Conservation (phyloP, 208 protist genomes). For the Herpetomonas tarakana region DNA sequence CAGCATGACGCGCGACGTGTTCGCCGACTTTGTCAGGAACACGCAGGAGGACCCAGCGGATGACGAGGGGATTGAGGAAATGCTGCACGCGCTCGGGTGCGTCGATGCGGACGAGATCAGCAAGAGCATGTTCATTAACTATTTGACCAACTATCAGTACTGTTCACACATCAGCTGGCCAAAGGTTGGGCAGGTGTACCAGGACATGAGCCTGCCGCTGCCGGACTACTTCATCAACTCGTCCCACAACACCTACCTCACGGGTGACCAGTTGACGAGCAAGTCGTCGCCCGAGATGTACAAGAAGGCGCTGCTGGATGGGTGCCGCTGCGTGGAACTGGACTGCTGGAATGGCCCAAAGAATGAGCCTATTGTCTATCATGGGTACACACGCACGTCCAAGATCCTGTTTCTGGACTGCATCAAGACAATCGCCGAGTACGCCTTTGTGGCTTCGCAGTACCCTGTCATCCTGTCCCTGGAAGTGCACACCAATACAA, state of each 20-base stretch:
- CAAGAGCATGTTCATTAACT: constrained; percentile 27
- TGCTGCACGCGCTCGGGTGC: constrained; percentile 29
- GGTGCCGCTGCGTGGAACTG: constrained; percentile 81
- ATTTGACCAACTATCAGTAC: constrained; percentile 29
- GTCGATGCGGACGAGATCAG: constrained; percentile 19
- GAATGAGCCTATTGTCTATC: constrained; percentile 75
- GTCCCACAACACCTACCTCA: constrained; percentile 96
- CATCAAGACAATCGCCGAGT: constrained; percentile 53
- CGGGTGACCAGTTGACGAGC: constrained; percentile 89
- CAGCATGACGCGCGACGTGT: constrained; percentile 22
- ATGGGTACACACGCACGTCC: constrained; percentile 75
- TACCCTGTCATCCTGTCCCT: constrained; percentile 85
- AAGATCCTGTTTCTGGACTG: constrained; percentile 65
- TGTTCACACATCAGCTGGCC: constrained; percentile 18
- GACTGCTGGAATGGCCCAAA: constrained; percentile 80
- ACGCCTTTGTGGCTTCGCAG: constrained; percentile 56
- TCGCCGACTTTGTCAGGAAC: constrained; percentile 30
- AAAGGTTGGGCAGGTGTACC: constrained; percentile 20
- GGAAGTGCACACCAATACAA: constrained; percentile 60
- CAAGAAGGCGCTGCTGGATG: constrained; percentile 57
- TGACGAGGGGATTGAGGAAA: constrained; percentile 18
- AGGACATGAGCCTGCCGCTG: constrained; percentile 75
- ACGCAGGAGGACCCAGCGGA: constrained; percentile 23
- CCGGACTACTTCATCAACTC: constrained; percentile 89
- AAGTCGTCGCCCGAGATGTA: constrained; percentile 60